Evolutionary conservation across 805 yeast species (phyloP), one percentile per base, ranked within the genome.

Genomic region (Candida ortonii): DNA sequence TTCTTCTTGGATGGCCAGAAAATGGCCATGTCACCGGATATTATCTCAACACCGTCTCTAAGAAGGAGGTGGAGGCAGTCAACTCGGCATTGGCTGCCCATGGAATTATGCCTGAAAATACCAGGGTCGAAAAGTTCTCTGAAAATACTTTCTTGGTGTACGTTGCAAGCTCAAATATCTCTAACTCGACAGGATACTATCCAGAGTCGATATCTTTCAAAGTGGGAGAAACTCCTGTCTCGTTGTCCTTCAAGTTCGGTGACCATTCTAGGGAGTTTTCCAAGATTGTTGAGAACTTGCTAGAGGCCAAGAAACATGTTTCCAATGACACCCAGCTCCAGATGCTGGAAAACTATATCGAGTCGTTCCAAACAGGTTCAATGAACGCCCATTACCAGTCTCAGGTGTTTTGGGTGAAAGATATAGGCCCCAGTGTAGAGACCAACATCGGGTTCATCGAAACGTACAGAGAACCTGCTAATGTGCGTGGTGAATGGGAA

Each of bases 401-500:
- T 1, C 96, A 87, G 59, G 75, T 79, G 35, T 69, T 74, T 39
- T 87, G 96, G 96, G 94, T 87, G 39, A 84, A 84, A 55, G 96
- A 87, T 58, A 61, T 83, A 33, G 81, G 85, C 1, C 96, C 96
- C 9, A 65, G 65, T 10, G 80, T 80, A 23, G 87, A 80, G 62
- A 78, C 90, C 28, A 86, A 87, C 56, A 76, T 87, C 49, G 96
- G 96, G 0, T 87, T 87, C 57, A 87, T 87, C 49, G 96, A 87
- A 64, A 87, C 96, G 18, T 87, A 87, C 64, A 73, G 96, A 60
- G 96, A 86, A 56, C 95, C 95, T 11, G 75, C 89, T 20, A 95
- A 95, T 29, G 85, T 86, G 29, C 74, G 88, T 53, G 96, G 96
- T 40, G 96, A 87, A 61, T 87, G 93, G 90, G 96, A 87, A 64